Percentiles rank a stretch among this genome's conserved stretches.
Evolutionary conservation across 2,329 filamentous ascomycete species (phyloP).

Genomic region (Colletotrichum sp.): DNA sequence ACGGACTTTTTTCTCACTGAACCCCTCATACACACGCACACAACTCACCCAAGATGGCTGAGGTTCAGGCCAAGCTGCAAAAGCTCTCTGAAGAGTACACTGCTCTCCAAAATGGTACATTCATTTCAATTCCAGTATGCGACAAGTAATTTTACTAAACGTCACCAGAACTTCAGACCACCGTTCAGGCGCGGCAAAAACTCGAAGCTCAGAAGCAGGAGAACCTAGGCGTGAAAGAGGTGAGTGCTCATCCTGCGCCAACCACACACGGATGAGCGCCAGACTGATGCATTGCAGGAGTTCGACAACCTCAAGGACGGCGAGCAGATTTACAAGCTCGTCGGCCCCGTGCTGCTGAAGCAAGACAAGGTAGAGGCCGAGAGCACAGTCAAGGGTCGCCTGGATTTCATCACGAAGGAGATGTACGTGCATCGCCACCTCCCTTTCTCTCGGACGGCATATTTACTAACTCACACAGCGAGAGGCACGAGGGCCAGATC

Average conservation of each 20-base stretch:
- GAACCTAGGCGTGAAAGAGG: slow-evolving; percentile 86
- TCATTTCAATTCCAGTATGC: too few relatives aligned
- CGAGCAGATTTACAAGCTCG: slow-evolving; percentile 93
- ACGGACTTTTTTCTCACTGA: not conserved
- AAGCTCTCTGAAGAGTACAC: slow-evolving; percentile 86
- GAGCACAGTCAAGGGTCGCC: slow-evolving; percentile 85
- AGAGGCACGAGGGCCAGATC: slow-evolving; percentile 55
- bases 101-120: slow-evolving; percentile 77
- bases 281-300: slow-evolving; percentile 60
- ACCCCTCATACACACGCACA: slow-evolving; percentile 1
- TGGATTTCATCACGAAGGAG: slow-evolving; percentile 93
- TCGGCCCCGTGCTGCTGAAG: slow-evolving; percentile 91
- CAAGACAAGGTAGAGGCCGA: slow-evolving; percentile 92
- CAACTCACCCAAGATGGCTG: slow-evolving; percentile 59
- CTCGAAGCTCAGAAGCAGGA: slow-evolving; percentile 95
- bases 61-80: slow-evolving; percentile 80
- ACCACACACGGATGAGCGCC: not conserved
- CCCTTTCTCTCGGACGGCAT: not conserved
- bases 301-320: slow-evolving; percentile 80
- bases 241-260: slow-evolving; percentile 34
- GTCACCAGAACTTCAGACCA: slow-evolving; percentile 74
- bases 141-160: not conserved
- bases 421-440: slow-evolving; percentile 64
- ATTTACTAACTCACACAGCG: slow-evolving; percentile 23
- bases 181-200: slow-evolving; percentile 83